Base-by-base conservation (phyloP, 148 eudicot genomes). In the Cornus florida region DNA sequence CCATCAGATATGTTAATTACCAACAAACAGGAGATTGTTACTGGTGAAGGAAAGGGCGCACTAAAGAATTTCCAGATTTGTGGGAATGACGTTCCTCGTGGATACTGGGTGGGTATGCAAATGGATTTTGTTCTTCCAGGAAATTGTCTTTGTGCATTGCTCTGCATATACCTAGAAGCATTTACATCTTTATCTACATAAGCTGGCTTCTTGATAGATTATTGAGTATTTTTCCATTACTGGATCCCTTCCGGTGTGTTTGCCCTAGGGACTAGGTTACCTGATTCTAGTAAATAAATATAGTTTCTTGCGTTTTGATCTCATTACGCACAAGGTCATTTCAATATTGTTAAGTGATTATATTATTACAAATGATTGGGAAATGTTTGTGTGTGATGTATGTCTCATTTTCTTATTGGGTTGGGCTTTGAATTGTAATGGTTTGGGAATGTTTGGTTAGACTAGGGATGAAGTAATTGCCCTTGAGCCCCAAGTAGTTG, bases 21-120 rank as follows among this genome's bases (percentile, higher is more conserved):
- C 70, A 83, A 79, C 46, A 87, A 83, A 81, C 86, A 84, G n/a
- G 85, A 85, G 80, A 68, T 69, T 41, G 80, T 50, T 71, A 74
- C 83, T 81, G 84, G 73, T 72, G 84, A 87, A 65, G 87, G 82
- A 81, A 84, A 86, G 35, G 78, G 81, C 56, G 72, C 77, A 80
- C 76, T 87, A 6, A 75, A 70, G 67, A 86, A 87, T 88, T 85
- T 84, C 81, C 91, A 85, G 39, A 90, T 95, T 74, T 95, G 99
- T 86, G 99, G 99, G 70, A 87, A 90, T 84, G 97, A 91, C 83
- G 89, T 93, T 85, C 99, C 99, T 79, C 94, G 97, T 64, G 97
- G 97, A 86, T 89, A 92, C 81, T 95, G 97, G 97, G 99, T 95
- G 77, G 71, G 93, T 83, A 66, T 35, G 19, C 43, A 11, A 39